Evolutionary conservation across 495 filamentous ascomycete species (phyloP), one percentile per base, ranked within the genome.

Genomic region (Hypoxylon fragiforme): DNA sequence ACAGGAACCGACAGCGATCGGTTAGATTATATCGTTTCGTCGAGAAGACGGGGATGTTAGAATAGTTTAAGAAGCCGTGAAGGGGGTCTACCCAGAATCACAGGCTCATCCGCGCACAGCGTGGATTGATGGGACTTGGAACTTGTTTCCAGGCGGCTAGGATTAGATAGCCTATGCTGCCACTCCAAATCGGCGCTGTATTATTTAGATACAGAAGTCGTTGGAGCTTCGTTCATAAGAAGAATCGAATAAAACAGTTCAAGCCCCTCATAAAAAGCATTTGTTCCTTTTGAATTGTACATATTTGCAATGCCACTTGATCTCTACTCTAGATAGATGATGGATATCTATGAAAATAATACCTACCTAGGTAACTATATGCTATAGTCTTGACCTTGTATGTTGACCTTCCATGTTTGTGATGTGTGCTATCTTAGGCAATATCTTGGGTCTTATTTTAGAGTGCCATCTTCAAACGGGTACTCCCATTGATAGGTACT

Each of bases 81-180:
- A 13, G 31, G 44, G 44, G 3, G 30, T 18, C 3, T 40, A 49
- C 22, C 36, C 42, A 20, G 22, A 24, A 45, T 38, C 54, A 53
- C 53, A 22, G 62, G 65, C 62, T 63, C 55, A 68, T 68, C 62
- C 60, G 38, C 53, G 46, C 44, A 65, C 49, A 47, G 40, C 45
- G 58, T 65, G 65, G 65, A 68, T 68, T 68, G 65, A 68, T 68
- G 65, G 65, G 62, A 64, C 62, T 68, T 63, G 65, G 44, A 60
- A 63, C 52, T 62, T 14, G 52, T 67, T 61, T 62, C n/a, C 38
- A 61, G 57, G 50, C 43, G 44, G 30, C 36, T 37, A 54, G 48
- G 55, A 52, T 7, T 62, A 61, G n/a, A n/a, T n/a, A n/a, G 37
- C 49, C 40, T 60, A 42, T n/a, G 50, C 43, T 47, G 41, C 46